Base-by-base conservation (phyloP, 768 basidiomycete species). In the Mycena rosella region DNA sequence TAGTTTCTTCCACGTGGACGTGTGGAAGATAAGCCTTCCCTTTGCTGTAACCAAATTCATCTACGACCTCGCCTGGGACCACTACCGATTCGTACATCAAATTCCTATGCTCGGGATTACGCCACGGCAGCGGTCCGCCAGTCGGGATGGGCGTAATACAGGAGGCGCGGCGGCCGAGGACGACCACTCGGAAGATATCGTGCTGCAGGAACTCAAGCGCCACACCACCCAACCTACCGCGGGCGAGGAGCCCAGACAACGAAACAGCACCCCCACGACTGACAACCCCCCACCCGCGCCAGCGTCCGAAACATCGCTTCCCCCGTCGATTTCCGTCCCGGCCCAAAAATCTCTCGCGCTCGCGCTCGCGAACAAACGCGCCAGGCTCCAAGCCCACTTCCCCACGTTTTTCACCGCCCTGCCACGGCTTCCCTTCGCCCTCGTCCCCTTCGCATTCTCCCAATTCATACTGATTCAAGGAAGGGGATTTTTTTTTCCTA, bases 401-500 rank as follows among this genome's bases (percentile, higher is more conserved):
- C 95, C 95, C 0, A 96, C 93, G 1, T 83, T 92, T 67, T 83
- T 86, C 75, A 87, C 86, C 13, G 87, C 89, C 24, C 79, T 90
- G 24, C 85, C 88, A 0, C 87, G 91, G 22, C 83, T 96, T 0
- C 96, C 96, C 0, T 89, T 96, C 65, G 85, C 89, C 15, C 88
- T 98, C 9, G 82, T 98, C 18, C 95, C 95, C 0, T 99, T 99
- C 74, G 94, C 96, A 0, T 96, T 98, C 75, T 91, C 92, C 0
- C 95, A 96, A 78, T 98, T 99, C 81, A 95, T 98, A 71, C 88
- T 99, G 63, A 94, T 97, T 64, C 92, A 96, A 75, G 93, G n/a
- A n/a, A n/a, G n/a, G n/a, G n/a, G n/a, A n/a, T n/a, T n/a, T n/a
- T n/a, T n/a, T n/a, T n/a, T n/a, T n/a, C n/a, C n/a, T n/a, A n/a